Percentiles rank a stretch among this genome's conserved stretches.
These are phyloP conservation scores for Exserohilum rostratum DNA, from an alignment of 2,329 filamentous ascomycete species.

Conservation along the genomic window DNA sequence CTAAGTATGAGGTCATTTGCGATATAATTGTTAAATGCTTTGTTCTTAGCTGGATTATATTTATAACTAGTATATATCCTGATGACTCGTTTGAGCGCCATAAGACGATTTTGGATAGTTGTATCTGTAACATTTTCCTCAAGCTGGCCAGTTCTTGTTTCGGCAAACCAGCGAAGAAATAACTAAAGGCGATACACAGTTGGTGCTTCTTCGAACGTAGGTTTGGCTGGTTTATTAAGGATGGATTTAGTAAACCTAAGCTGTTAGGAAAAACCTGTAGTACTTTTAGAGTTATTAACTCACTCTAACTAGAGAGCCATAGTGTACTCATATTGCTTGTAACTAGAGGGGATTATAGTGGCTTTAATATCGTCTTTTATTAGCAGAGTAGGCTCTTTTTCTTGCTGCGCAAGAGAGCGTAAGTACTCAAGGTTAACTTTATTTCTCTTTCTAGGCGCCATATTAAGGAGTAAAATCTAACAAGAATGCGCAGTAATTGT, in stretches of 20 bases:
- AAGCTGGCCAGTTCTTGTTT: background rate
- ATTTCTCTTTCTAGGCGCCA: background rate
- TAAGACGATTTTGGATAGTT: background rate
- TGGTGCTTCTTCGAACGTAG: too few relatives aligned
- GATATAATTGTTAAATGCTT: background rate
- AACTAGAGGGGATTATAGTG: too few relatives aligned
- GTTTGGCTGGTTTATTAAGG: too few relatives aligned
- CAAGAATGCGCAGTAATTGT: background rate
- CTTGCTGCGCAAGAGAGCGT: too few relatives aligned
- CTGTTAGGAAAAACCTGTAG: too few relatives aligned
- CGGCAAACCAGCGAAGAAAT: background rate
- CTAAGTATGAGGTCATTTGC: background rate
- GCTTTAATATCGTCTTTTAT: too few relatives aligned
- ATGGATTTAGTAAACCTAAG: too few relatives aligned
- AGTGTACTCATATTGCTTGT: too few relatives aligned
- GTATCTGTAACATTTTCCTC: background rate
- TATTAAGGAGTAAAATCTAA: background rate
- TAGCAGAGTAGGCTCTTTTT: too few relatives aligned
- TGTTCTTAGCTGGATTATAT: background rate
- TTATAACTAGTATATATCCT: background rate
- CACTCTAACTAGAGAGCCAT: too few relatives aligned
- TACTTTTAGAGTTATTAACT: too few relatives aligned
- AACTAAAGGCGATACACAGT: too few relatives aligned
- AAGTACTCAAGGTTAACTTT: conserved; percentile 1
- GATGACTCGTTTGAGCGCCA: background rate